These are phyloP conservation scores for Acrocalymma vagum DNA, from an alignment of 2,329 filamentous ascomycete genomes.

Conservation along the genomic window DNA sequence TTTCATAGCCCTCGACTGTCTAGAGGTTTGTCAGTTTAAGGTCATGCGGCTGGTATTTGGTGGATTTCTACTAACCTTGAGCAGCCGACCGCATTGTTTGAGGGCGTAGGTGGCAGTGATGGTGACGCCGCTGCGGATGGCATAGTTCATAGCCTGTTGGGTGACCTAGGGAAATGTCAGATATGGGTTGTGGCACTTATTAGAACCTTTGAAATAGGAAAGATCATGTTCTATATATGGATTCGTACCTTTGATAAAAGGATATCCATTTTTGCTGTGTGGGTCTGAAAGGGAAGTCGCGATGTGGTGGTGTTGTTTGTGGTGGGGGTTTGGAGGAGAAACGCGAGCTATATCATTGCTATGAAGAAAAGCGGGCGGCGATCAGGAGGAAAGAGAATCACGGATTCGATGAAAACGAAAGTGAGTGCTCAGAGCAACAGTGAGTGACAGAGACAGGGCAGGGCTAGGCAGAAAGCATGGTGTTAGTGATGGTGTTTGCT, in stretches of 20 bases:
- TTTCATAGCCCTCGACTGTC: slow-evolving; percentile 72
- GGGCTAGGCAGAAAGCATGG: slow-evolving; percentile 2
- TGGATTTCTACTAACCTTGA: slow-evolving; percentile 64
- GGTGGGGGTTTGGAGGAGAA: slow-evolving; percentile 2
- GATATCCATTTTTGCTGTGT: slow-evolving; percentile 71
- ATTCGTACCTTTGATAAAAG: slow-evolving; percentile 66
- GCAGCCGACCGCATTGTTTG: slow-evolving; percentile 77
- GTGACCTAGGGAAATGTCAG: slow-evolving; percentile 61
- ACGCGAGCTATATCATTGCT: slow-evolving; percentile 6
- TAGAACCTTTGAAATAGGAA: slow-evolving; percentile 4
- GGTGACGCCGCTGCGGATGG: slow-evolving; percentile 83
- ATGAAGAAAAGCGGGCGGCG: slow-evolving; percentile 1
- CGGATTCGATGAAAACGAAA: no score
- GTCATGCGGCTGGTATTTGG: neutral
- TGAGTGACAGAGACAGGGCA: no score
- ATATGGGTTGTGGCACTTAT: slow-evolving; percentile 2
- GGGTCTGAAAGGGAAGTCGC: slow-evolving; percentile 5
- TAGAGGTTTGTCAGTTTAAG: slow-evolving; percentile 34
- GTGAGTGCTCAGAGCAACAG: no score
- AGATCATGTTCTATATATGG: no score
- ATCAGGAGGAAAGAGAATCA: slow-evolving; percentile 7
- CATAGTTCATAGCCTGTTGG: slow-evolving; percentile 89
- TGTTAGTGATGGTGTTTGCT: slow-evolving; percentile 8
- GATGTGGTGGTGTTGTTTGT: slow-evolving; percentile 2
- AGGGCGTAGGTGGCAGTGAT: slow-evolving; percentile 88